Percentiles rank a stretch among this genome's conserved stretches.
phyloP scores from a whole-genome alignment of 306 rosid genomes.

The Cyclanthera cordifolia region DNA sequence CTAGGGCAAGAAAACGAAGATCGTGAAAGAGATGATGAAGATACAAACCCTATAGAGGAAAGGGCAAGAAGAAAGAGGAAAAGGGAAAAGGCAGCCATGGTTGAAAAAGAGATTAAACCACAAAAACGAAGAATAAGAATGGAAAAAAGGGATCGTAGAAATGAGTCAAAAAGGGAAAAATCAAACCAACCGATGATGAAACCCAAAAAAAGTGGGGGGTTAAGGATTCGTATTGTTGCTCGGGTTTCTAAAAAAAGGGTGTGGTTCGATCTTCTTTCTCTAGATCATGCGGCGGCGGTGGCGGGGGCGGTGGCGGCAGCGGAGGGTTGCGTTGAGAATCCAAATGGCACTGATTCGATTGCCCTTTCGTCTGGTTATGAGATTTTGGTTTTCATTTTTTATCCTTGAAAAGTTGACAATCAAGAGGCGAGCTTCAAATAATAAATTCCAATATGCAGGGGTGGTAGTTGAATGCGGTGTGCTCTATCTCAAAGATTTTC shows the following conservation, averaged over 20 bases:
- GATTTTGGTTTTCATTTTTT: too few relatives aligned
- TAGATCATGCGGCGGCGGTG: conserved; percentile 1
- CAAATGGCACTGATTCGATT: too few relatives aligned
- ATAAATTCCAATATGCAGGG: too few relatives aligned
- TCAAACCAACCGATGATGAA: background rate
- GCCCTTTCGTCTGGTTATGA: too few relatives aligned
- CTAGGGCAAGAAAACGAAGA: conserved; percentile 25
- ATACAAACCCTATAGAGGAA: conserved; percentile 22
- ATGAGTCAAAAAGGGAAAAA: conserved; percentile 20
- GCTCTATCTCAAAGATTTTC: too few relatives aligned
- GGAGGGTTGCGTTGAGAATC: too few relatives aligned
- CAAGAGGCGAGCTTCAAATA: too few relatives aligned
- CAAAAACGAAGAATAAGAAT: conserved; percentile 8
- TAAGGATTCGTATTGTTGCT: conserved; percentile 1
- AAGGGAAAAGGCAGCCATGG: conserved; percentile 29
- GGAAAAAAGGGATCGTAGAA: conserved; percentile 16
- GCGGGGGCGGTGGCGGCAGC: too few relatives aligned
- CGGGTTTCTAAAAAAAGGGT: conserved; percentile 9
- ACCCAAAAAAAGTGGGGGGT: conserved; percentile 1
- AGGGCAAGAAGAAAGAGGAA: conserved; percentile 24
- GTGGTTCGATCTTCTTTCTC: background rate
- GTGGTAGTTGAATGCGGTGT: too few relatives aligned
- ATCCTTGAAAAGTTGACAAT: too few relatives aligned
- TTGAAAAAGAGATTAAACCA: conserved; percentile 14
- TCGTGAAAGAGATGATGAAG: conserved; percentile 14